phyloP scores from a whole-genome alignment of 257 asterid genomes.

The Anisodus acutangulus region DNA sequence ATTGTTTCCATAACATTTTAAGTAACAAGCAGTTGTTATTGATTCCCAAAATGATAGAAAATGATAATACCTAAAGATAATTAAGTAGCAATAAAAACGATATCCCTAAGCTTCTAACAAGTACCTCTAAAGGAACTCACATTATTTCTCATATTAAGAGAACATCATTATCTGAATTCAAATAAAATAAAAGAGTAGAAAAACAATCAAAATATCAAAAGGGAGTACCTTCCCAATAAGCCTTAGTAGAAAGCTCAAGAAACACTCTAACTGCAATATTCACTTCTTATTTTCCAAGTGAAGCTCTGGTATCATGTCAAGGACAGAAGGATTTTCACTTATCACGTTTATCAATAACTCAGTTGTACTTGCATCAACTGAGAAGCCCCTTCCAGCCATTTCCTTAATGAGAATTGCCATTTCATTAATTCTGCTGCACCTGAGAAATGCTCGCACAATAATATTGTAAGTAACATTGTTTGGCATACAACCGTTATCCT shows the following conservation, averaged over 20 bases:
- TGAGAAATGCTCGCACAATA: neutral
- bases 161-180: neutral
- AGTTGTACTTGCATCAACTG: neutral
- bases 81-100: no score
- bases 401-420: neutral
- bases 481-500: neutral
- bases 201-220: neutral
- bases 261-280: neutral
- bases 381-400: neutral
- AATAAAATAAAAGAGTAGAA: neutral
- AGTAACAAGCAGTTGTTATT: neutral
- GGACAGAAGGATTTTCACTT: neutral
- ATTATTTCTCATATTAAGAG: neutral
- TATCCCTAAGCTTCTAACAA: no score
- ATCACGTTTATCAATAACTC: neutral
- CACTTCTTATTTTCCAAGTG: neutral
- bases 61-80: neutral
- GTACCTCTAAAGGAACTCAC: neutral
- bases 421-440: neutral
- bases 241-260: neutral
- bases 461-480: neutral
- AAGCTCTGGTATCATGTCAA: neutral
- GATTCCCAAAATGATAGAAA: neutral
- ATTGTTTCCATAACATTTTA: neutral
- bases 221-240: neutral